Base-by-base conservation (phyloP, 108 stramenopile species). In the Skeletonema menzelii region DNA sequence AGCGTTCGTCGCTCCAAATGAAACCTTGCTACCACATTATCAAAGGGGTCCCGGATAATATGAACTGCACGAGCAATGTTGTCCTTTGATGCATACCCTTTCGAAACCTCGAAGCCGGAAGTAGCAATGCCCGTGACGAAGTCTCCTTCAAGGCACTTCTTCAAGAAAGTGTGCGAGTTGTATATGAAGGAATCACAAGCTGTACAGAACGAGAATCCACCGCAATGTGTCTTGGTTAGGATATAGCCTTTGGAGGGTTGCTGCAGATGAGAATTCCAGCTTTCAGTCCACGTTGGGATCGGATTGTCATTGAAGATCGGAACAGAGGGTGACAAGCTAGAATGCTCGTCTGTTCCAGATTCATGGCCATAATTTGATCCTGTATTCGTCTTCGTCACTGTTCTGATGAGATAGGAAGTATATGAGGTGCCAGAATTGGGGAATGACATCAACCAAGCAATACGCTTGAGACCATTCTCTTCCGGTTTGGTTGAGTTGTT, bases 161-260 rank as follows among this genome's bases (percentile, higher is more conserved):
- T 28, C 24, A 82, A 57, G 71, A 87, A 91, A 0, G 40, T 32
- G 28, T 75, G 35, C 10, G 74, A n/a, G 4, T 75, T 80, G 32
- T 79, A 74, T 24, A 88, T 34, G 60, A 88, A 87, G 20, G 65
- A 61, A 6, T 73, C 44, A 8, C 86, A 82, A 26, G 62, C 73
- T 64, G 80, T 84, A 27, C 84, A 32, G 12, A 76, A 61, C 44
- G 86, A 88, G 6, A 73, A 78, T 0, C 79, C 81, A 8, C 91
- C 91, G 67, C 91, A 92, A 71, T 92, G 91, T 4, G 91, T 89
- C 65, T 92, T 92, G 31, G 85, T 86, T 3, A 91, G 57, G 5
- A 91, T 84, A 31, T 73, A 87, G 13, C 65, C 53, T 15, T 17
- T 24, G 13, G 28, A 34, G 17, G 59, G 59, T 17, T 7, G 64